These are phyloP conservation scores for Conringia planisiliqua DNA, from an alignment of 345 rosid species.

Conservation along the genomic window DNA sequence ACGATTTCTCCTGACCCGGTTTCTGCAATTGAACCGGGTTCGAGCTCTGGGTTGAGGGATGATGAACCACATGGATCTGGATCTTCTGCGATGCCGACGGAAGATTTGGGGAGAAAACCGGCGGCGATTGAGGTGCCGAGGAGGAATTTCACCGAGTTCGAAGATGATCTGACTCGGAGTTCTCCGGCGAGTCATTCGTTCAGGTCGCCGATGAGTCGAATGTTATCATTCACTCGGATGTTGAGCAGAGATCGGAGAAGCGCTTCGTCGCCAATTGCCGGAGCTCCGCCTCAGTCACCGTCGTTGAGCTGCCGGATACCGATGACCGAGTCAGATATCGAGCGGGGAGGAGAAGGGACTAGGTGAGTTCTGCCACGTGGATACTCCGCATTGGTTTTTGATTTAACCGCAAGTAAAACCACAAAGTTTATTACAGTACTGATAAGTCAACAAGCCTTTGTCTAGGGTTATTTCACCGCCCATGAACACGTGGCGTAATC, in stretches of 20 bases:
- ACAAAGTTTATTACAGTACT: neutral
- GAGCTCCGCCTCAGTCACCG: slow-evolving; percentile 11
- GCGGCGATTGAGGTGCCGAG: slow-evolving; percentile 38
- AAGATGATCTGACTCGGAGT: slow-evolving; percentile 29
- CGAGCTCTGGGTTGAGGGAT: slow-evolving; percentile 26
- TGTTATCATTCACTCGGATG: slow-evolving; percentile 58
- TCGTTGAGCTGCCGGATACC: slow-evolving; percentile 17
- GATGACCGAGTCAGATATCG: slow-evolving; percentile 41
- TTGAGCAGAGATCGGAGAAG: slow-evolving; percentile 50
- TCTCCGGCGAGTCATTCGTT: slow-evolving; percentile 43
- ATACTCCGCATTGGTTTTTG: neutral
- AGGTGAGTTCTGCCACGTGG: slow-evolving; percentile 17
- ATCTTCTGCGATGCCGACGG: slow-evolving; percentile 19
- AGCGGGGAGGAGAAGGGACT: slow-evolving; percentile 38
- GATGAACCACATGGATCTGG: slow-evolving; percentile 16
- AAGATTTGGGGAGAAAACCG: slow-evolving; percentile 38
- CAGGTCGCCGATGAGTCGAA: slow-evolving; percentile 55
- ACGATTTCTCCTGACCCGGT: slow-evolving; percentile 1
- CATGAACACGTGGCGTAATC: slow-evolving; percentile 24
- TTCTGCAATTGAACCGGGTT: slow-evolving; percentile 27
- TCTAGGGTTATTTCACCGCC: slow-evolving; percentile 8
- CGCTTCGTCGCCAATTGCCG: slow-evolving; percentile 25
- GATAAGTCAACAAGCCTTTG: neutral
- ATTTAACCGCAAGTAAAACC: neutral
- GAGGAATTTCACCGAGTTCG: slow-evolving; percentile 32